Base-by-base conservation (phyloP, 139 green algal species). In the Penium margaritaceum region DNA sequence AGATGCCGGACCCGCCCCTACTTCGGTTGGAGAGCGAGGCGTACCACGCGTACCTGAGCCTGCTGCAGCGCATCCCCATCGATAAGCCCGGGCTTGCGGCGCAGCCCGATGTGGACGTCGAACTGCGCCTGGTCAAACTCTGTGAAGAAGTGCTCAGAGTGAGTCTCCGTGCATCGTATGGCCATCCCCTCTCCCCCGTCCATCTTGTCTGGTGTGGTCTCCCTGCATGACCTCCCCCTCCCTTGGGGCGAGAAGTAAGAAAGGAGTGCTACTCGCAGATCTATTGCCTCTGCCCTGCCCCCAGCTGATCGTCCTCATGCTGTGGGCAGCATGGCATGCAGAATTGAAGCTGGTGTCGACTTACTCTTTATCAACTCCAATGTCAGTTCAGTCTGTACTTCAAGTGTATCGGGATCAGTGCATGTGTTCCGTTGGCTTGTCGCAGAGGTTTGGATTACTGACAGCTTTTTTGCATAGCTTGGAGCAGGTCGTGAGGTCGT, bases 21-120 rank as follows among this genome's bases (percentile, higher is more conserved):
- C 85, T 97, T 77, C 75, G 87, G 7, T 83, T 98, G 39, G 93
- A 98, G 84, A 86, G 80, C 5, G 92, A 97, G 81, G 85, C 89
- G 37, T 76, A 81, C 6, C 87, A 95, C 60, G 88, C 90, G 5
- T 93, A 94, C 72, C 80, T 98, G 24, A 89, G 84, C 32, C 79
- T 95, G 62, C 78, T 93, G 67, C 79, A 88, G 39, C 83, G 88
- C 55, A 47, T 91, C 43, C 79, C 58, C 15, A 35, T 19, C 30
- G 74, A 79, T 5, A 70, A 63, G 60, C 41, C 67, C 0, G 33
- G 60, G 14, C 30, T 51, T 24, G 79, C 46, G 6, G 39, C 51
- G 33, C 32, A 78, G 15, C 62, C 32, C 4, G 62, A 74, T 51
- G 53, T 80, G 29, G 39, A 84, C 35, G 63, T 86, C n/a, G 84